Percentiles rank a stretch among this genome's conserved stretches.
Evolutionary conservation across 352 stramenopile genomes (phyloP).

Genomic region (Phytopythium litorale): DNA sequence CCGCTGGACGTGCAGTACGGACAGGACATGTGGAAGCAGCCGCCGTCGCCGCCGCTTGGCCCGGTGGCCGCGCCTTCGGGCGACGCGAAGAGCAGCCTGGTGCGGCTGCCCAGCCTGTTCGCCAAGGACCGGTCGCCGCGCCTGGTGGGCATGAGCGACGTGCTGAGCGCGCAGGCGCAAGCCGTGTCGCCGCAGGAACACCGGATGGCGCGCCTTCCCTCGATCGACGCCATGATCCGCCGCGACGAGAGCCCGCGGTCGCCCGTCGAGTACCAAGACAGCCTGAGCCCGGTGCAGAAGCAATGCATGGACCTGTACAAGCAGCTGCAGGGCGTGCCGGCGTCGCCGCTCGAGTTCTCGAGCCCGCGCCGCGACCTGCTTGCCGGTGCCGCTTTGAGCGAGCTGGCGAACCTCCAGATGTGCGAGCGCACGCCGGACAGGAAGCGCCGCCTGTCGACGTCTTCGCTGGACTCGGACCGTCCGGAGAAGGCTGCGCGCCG

Average conservation of each 20-base stretch:
- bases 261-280: conserved; percentile 11
- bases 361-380: conserved; percentile 32
- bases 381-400: conserved; percentile 37
- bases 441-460: conserved; percentile 15
- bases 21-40: conserved; percentile 24
- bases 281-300: conserved; percentile 55
- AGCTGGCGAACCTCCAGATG: conserved; percentile 22
- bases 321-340: conserved; percentile 38
- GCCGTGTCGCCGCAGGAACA: conserved; percentile 36
- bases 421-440: conserved; percentile 11
- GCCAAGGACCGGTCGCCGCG: conserved; percentile 45
- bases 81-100: conserved; percentile 25
- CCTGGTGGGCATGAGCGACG: conserved; percentile 60
- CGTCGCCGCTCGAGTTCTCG: conserved; percentile 11
- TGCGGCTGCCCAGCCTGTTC: conserved; percentile 55
- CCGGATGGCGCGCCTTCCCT: conserved; percentile 41
- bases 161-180: conserved; percentile 29
- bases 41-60: conserved; percentile 11
- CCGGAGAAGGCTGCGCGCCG: conserved; percentile 37
- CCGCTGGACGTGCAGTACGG: conserved; percentile 45
- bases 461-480: conserved; percentile 9
- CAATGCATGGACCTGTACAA: conserved; percentile 64
- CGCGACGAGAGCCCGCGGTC: conserved; percentile 31
- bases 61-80: conserved; percentile 4
- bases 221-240: conserved; percentile 67